phyloP scores from a whole-genome alignment of 306 rosid genomes.

The Pterocarpus santalinus region DNA sequence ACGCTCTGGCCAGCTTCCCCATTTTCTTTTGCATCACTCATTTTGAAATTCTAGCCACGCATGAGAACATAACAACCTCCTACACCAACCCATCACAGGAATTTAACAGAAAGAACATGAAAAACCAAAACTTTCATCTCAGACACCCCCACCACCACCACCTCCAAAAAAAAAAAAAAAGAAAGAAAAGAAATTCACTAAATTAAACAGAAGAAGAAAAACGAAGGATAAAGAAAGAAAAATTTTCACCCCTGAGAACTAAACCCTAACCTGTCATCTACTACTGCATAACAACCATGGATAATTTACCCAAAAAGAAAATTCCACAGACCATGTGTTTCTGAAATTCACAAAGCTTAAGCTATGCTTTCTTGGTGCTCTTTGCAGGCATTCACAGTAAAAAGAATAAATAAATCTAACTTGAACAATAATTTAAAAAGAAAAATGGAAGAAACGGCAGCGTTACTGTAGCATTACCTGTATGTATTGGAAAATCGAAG shows the following conservation, averaged over 20 bases:
- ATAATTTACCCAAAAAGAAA: slow-evolving; percentile 8
- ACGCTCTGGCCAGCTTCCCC: slow-evolving; percentile 48
- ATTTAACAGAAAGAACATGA: not conserved
- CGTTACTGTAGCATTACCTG: slow-evolving; percentile 47
- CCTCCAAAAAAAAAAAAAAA: not conserved
- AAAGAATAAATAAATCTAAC: not conserved
- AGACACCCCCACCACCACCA: not conserved
- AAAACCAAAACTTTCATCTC: not conserved
- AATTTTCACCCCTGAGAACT: not conserved
- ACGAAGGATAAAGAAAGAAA: not conserved
- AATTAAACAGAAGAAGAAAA: not conserved
- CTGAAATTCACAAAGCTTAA: slow-evolving; percentile 24
- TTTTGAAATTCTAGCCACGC: slow-evolving; percentile 54
- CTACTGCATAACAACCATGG: not conserved
- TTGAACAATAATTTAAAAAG: not conserved
- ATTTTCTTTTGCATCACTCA: slow-evolving; percentile 69
- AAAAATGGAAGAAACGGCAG: not conserved
- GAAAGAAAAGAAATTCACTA: too few relatives aligned
- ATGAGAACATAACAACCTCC: slow-evolving; percentile 45
- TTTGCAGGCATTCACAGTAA: slow-evolving; percentile 19
- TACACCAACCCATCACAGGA: slow-evolving; percentile 36
- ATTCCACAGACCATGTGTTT: not conserved
- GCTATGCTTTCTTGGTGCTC: not conserved
- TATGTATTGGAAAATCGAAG: slow-evolving; percentile 27
- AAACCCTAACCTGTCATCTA: slow-evolving; percentile 49